Base-by-base conservation (phyloP, 176 grass and related monocot genomes). In the Musa troglodytarum region DNA sequence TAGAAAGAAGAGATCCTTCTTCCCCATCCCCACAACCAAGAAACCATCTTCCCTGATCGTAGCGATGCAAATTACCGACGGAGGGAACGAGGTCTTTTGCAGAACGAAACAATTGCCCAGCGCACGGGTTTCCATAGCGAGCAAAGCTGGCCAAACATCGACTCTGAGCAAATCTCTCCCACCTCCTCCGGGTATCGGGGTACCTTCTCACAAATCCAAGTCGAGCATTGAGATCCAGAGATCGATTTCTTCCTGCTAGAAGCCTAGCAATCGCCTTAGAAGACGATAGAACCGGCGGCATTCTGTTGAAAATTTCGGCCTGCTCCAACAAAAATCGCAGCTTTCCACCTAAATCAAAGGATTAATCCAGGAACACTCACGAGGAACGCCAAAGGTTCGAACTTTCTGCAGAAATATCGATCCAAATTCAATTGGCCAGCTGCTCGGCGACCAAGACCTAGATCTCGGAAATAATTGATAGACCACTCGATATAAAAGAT, bases 21-120 rank as follows among this genome's bases (percentile, higher is more conserved):
- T 94, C 95, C 74, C 95, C 90, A 59, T 91, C 90, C 56, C 88
- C 86, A 70, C 90, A 98, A 19, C 95, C 95, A 65, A 98, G 88
- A 82, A 98, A 98, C 51, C 73, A 56, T 88, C 95, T 89, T 20
- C 77, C 77, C 73, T 90, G 94, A 53, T 64, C 29, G 81, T 65
- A 52, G 26, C 77, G 52, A 1, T 34, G 74, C 72, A 34, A 85
- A 78, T 54, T 80, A 54, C 71, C 81, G 14, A 76, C 53, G 49
- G 65, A 9, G 53, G 20, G 59, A 28, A 10, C 50, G 16, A 62
- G 20, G 21, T 49, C 61, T 67, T 65, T 61, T 26, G 11, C 50
- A 23, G 81, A 54, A 79, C 68, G 59, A 28, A 85, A 54, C 77
- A 68, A 83, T 51, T 76, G 74, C 12, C 74, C 49, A 54, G 79